A percentile compares a stretch with the other conserved stretches of the same genome.
These are phyloP conservation scores for Mortierella claussenii DNA, from an alignment of 192 early-diverging fungal genomes.

Conservation along the genomic window DNA sequence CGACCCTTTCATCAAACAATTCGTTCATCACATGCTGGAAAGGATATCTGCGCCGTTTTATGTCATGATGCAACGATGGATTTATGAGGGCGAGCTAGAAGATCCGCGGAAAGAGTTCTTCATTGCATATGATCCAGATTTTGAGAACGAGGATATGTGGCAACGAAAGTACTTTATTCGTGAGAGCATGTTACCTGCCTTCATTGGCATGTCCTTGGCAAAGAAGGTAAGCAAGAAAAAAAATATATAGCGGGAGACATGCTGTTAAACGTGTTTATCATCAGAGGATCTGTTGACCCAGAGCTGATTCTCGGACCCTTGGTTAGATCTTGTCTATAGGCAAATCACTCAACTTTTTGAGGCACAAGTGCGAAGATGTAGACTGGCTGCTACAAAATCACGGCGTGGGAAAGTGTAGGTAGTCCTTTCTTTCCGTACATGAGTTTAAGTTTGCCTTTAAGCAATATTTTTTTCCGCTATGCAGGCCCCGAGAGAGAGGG, in stretches of 20 bases:
- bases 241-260: background rate
- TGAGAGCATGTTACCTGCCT: slow-evolving; percentile 87
- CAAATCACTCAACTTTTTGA: slow-evolving; percentile 57
- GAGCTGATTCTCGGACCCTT: no score
- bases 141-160: slow-evolving; percentile 83
- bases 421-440: background rate
- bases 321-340: slow-evolving; percentile 45
- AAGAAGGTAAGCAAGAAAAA: slow-evolving; percentile 70
- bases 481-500: no score
- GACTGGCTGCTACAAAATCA: slow-evolving; percentile 60
- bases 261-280: background rate
- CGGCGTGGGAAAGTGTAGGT: slow-evolving; percentile 52
- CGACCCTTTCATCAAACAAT: slow-evolving; percentile 86
- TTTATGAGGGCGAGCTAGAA: slow-evolving; percentile 92
- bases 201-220: slow-evolving; percentile 77
- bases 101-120: slow-evolving; percentile 97
- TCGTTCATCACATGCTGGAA: slow-evolving; percentile 79
- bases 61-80: slow-evolving; percentile 89
- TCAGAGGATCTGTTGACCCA: background rate
- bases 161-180: slow-evolving; percentile 78
- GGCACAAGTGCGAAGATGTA: slow-evolving; percentile 65
- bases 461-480: background rate
- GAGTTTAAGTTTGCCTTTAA: background rate
- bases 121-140: slow-evolving; percentile 66
- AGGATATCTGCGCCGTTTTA: slow-evolving; percentile 89